phyloP scores from a whole-genome alignment of 768 basidiomycete species.

The Tulasnella calospora region DNA sequence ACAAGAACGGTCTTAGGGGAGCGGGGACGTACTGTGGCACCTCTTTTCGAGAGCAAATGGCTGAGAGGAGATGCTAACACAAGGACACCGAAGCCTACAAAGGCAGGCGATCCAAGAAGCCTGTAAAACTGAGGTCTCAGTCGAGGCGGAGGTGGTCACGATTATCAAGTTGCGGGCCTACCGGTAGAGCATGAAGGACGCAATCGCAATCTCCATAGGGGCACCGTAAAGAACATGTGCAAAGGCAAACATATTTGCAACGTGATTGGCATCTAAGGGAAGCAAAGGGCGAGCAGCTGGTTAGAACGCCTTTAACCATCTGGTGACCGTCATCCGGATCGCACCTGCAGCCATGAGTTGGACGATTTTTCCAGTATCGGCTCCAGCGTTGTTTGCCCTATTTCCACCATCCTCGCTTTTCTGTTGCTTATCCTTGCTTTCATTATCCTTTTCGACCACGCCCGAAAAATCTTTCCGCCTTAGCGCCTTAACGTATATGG shows the following conservation, averaged over 20 bases:
- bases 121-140: slow-evolving; percentile 35
- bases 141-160: not conserved
- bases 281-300: not conserved
- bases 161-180: slow-evolving; percentile 35
- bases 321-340: not conserved
- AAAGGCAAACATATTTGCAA: slow-evolving; percentile 52
- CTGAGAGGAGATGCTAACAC: slow-evolving; percentile 67
- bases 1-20: not conserved
- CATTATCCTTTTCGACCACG: slow-evolving; percentile 49
- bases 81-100: slow-evolving; percentile 65
- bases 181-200: slow-evolving; percentile 71
- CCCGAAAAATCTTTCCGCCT: slow-evolving; percentile 81
- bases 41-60: slow-evolving; percentile 55
- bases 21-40: slow-evolving; percentile 34
- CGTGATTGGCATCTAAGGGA: slow-evolving; percentile 31
- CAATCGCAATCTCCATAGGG: slow-evolving; percentile 74
- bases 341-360: slow-evolving; percentile 66
- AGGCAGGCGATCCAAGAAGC: slow-evolving; percentile 63
- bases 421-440: slow-evolving; percentile 12
- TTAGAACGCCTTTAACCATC: slow-evolving; percentile 47
- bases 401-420: slow-evolving; percentile 30
- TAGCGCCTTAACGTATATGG: slow-evolving; percentile 83
- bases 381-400: slow-evolving; percentile 47
- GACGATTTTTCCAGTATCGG: slow-evolving; percentile 85
- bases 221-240: slow-evolving; percentile 61